Percentiles rank a stretch among this genome's conserved stretches.
These are phyloP conservation scores for Isatis tinctoria DNA, from an alignment of 345 rosid species.

Conservation along the genomic window DNA sequence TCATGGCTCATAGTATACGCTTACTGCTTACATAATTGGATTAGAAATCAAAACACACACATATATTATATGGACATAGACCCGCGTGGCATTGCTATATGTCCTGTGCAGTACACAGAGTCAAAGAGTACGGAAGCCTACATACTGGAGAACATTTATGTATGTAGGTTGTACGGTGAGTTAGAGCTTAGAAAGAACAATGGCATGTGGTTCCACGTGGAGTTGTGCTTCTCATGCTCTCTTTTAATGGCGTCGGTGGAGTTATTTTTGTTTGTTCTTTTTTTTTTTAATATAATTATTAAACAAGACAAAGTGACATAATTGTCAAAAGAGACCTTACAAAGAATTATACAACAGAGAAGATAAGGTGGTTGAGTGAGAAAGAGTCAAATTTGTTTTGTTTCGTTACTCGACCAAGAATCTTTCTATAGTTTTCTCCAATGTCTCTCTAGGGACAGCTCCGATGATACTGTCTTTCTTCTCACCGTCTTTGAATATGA, in stretches of 20 bases:
- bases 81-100: constrained; percentile 5
- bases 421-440: constrained; percentile 57
- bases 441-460: constrained; percentile 68
- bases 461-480: constrained; percentile 72
- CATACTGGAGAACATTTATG: constrained; percentile 1
- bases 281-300: not conserved
- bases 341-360: constrained; percentile 5
- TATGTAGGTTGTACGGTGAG: constrained; percentile 20
- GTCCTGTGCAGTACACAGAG: constrained; percentile 24
- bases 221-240: constrained; percentile 4
- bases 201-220: constrained; percentile 29
- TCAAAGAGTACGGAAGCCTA: constrained; percentile 25
- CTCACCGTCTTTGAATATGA: constrained; percentile 62
- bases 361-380: not conserved
- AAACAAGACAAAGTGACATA: constrained; percentile 1
- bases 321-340: constrained; percentile 2
- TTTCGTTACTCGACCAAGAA: constrained; percentile 40
- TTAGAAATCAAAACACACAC: not conserved
- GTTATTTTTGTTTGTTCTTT: not conserved
- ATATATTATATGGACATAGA: not conserved
- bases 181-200: constrained; percentile 7
- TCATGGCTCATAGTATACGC: not conserved
- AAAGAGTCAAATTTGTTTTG: not conserved
- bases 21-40: not conserved
- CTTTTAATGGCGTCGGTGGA: constrained; percentile 33